Percentiles rank a stretch among this genome's conserved stretches.
Conservation (phyloP, 75 land plant species). For the Picea sitchensis region DNA sequence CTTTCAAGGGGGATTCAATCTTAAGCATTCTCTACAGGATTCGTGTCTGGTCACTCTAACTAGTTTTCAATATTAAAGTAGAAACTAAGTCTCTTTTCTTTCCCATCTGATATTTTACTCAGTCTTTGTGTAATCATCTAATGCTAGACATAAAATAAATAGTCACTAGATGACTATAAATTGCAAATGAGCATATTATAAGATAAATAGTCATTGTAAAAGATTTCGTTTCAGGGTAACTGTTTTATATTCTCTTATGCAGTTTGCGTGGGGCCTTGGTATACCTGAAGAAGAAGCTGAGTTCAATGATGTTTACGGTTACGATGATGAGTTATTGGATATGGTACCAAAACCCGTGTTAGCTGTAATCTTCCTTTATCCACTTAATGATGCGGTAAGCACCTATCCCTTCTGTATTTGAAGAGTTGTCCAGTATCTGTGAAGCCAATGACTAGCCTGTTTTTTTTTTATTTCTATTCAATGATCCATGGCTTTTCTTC, state of each 20-base stretch:
- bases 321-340: constrained; percentile 88
- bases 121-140: background rate
- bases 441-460: background rate
- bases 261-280: constrained; percentile 96
- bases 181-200: background rate
- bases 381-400: too few species aligned
- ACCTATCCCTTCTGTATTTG: background rate
- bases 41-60: background rate
- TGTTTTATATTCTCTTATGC: constrained; percentile 9
- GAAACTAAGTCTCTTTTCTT: background rate
- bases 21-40: background rate
- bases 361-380: constrained; percentile 89
- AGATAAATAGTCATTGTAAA: background rate
- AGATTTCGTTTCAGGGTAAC: background rate
- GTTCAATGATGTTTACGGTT: constrained; percentile 89
- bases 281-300: constrained; percentile 67
- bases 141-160: background rate
- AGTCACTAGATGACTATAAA: background rate
- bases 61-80: background rate
- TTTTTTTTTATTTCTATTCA: background rate
- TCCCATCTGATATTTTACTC: background rate
- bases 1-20: background rate
- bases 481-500: background rate
- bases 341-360: constrained; percentile 98
- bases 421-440: background rate